Evolutionary conservation across 805 yeast genomes (phyloP).

Genomic region (Candida alai): DNA sequence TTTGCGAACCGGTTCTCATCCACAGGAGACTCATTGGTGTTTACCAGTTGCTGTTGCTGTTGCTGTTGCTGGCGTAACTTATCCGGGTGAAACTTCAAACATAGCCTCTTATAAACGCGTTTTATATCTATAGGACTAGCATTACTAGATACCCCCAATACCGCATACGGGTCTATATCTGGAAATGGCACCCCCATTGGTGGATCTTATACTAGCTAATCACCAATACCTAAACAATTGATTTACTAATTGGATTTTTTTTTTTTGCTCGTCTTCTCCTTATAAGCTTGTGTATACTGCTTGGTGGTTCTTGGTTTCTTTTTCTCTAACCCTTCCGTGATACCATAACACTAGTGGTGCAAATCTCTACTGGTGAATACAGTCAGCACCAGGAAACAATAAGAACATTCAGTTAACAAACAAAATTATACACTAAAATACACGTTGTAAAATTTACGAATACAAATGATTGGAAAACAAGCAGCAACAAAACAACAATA

Average conservation of each 20-base stretch:
- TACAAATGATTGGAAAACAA: not conserved
- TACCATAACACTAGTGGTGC: too few relatives aligned
- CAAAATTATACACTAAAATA: constrained; percentile 1
- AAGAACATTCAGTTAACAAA: not conserved
- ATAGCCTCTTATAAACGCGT: constrained; percentile 60
- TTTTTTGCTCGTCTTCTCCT: too few relatives aligned
- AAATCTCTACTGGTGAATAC: too few relatives aligned
- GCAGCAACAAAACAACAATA: not conserved
- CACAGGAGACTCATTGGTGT: constrained; percentile 7
- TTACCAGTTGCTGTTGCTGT: constrained; percentile 2
- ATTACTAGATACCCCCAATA: constrained; percentile 36
- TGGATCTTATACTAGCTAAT: too few relatives aligned
- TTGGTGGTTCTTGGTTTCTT: too few relatives aligned
- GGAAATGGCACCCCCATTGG: constrained; percentile 43
- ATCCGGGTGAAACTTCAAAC: constrained; percentile 70
- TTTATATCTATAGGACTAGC: constrained; percentile 56
- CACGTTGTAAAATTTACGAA: not conserved
- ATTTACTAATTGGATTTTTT: too few relatives aligned
- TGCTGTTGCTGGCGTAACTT: constrained; percentile 39
- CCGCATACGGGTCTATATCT: constrained; percentile 61
- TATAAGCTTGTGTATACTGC: too few relatives aligned
- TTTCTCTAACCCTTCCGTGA: too few relatives aligned
- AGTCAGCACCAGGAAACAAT: too few relatives aligned
- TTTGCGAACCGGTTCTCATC: constrained; percentile 48
- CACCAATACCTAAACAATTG: too few relatives aligned